Base-by-base conservation (phyloP, 2,329 filamentous ascomycete genomes). In the Colletotrichum spinosum region DNA sequence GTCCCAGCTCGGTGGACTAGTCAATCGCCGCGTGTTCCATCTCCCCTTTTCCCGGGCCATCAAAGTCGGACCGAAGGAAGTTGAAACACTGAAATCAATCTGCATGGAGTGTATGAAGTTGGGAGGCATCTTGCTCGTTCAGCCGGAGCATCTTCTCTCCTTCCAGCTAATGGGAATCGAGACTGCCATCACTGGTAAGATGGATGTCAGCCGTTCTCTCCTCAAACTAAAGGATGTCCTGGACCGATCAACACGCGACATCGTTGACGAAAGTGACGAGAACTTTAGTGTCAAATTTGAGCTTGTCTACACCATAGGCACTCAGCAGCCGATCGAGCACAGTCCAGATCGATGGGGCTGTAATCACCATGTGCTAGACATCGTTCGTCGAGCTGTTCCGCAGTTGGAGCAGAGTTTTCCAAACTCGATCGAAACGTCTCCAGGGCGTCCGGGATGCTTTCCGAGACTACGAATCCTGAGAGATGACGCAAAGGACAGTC, bases 251-350 rank as follows among this genome's bases (percentile, higher is more conserved):
- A 79, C 82, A 0, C 77, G 87, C 0, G 88, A 90, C 65, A 80
- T 92, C 2, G 78, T 91, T 0, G 88, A 91, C 61, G 88, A 92
- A 72, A 88, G 85, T 44, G 89, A 92, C 52, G 87, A 90, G 61
- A 87, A 86, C 58, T 85, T 90, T 48, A 86, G 81, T 48, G 80
- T 83, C 4, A 86, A 84, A 51, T 89, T 88, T 44, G 87, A 91
- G 69, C 73, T 91, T 0, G 78, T 91, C 2, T 91, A 91, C 62
- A 89, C 88, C 0, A 83, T 90, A 69, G 89, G 88, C 0, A 65
- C 72, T 0, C 85, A 88, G 62, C 70, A 72, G 1, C 68, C 81
- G 0, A 77, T 89, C 0, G 84, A 90, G 6, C 76, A 83, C 10
- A 81, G 81, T 50, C 85, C 85, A 0, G 73, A 84, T 2, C 77